Evolutionary conservation across 106 monocot species (phyloP).

Genomic region (Dactylorhiza incarnata): DNA sequence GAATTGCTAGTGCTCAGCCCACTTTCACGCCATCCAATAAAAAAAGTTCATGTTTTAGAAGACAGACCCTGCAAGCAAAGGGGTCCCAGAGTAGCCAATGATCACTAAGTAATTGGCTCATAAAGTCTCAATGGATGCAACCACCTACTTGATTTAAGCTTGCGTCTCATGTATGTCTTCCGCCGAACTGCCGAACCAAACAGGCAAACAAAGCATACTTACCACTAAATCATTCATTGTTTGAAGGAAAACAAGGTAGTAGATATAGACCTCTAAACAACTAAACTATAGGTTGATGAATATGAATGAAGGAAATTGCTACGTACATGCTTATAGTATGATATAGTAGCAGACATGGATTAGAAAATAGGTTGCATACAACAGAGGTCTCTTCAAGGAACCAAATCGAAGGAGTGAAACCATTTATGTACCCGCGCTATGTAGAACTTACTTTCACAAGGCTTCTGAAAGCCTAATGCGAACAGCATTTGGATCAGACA

Average conservation of each 20-base stretch:
- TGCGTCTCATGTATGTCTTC: background rate
- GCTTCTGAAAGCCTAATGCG: slow-evolving; percentile 1
- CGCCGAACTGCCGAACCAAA: too few relatives aligned
- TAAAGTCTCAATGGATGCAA: too few relatives aligned
- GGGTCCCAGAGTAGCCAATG: too few relatives aligned
- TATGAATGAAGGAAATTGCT: background rate
- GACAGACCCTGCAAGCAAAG: too few relatives aligned
- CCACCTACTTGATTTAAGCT: too few relatives aligned
- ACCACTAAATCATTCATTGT: background rate
- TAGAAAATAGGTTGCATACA: background rate
- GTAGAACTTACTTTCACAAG: background rate
- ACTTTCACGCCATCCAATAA: too few relatives aligned
- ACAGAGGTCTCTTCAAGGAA: background rate
- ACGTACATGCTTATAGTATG: background rate
- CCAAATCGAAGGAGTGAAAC: background rate
- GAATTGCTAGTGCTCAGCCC: too few relatives aligned
- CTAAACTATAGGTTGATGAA: background rate
- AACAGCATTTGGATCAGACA: slow-evolving; percentile 1
- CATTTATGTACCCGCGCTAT: background rate
- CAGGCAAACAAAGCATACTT: background rate
- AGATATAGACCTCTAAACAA: background rate
- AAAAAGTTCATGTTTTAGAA: too few relatives aligned
- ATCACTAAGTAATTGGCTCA: too few relatives aligned
- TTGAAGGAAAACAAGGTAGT: background rate
- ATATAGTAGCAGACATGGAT: background rate